Evolutionary conservation across 2,329 filamentous ascomycete species (phyloP).

Genomic region (Nemania bipapillata): DNA sequence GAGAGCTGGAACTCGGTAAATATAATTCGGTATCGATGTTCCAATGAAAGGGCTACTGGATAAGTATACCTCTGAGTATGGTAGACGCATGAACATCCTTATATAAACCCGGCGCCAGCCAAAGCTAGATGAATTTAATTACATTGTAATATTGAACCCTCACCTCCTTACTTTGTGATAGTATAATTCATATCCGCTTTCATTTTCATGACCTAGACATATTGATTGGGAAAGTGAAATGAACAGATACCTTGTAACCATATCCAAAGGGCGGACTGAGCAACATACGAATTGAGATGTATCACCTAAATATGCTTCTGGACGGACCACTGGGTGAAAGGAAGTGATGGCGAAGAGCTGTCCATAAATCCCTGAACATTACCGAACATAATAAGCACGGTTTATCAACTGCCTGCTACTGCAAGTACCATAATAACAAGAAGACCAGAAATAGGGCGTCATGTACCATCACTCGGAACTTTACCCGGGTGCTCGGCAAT

Average conservation of each 20-base stretch:
- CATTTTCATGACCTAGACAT: no score
- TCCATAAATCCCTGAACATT: background rate
- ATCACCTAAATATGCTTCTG: no score
- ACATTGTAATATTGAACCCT: no score
- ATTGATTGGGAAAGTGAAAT: background rate
- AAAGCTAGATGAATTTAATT: no score
- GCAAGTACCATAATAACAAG: background rate
- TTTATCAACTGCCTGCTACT: background rate
- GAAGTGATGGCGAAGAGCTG: background rate
- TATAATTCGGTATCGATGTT: no score
- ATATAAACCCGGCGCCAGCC: no score
- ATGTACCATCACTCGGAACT: slow-evolving; percentile 12
- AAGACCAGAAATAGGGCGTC: background rate
- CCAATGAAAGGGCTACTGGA: no score
- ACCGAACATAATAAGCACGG: background rate
- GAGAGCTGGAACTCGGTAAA: no score
- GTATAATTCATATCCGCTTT: no score
- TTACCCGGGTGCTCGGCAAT: slow-evolving; percentile 25
- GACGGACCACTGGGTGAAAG: background rate
- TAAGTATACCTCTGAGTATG: no score
- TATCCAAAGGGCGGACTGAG: background rate
- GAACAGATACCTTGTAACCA: background rate
- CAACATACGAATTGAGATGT: background rate
- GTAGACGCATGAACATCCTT: no score
- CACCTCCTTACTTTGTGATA: no score